Evolutionary conservation across 1,284 basidiomycete genomes (phyloP), one percentile per base, ranked within the genome.

Genomic region (Marasmius oreades): DNA sequence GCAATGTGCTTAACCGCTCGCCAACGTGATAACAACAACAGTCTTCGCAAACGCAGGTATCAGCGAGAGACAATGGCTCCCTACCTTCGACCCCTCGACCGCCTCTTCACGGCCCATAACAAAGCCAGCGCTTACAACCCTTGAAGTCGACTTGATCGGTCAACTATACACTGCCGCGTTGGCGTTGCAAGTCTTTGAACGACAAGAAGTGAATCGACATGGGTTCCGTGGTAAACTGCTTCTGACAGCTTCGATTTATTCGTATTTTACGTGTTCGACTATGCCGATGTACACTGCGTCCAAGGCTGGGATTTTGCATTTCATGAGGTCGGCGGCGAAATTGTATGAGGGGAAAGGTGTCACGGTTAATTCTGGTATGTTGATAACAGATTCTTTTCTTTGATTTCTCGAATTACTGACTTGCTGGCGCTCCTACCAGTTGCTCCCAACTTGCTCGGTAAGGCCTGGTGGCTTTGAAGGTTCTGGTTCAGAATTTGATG

Each of bases 11-110:
- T 23, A 36, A 33, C 33, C 14, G 23, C 44, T 22, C 2, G 37
- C 22, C 22, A n/a, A 16, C 50, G n/a, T n/a, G n/a, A n/a, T 5
- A 3, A 20, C 43, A 20, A 16, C 11, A 31, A n/a, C 12, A 64
- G 62, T 63, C 7, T 62, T 64, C 26, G 63, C 63, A 11, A 64
- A 64, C 42, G 63, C 63, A 23, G 63, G 62, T 8, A 59, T 64
- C 26, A 57, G 56, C 22, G 63, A 63, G 10, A 57, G 31, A 23
- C 60, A 58, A 18, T 64, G 63, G 63, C 60, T 63, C 10, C 60
- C 60, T 12, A 51, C 56, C 10, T 64, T 63, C 54, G 45, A 61
- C 28, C 53, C 62, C 8, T 42, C 48, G 8, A 59, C 60, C 11
- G 57, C 61, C 5, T 18, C 56, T 16, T 48, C 55, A 2, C 56